Percentiles rank a stretch among this genome's conserved stretches.
These are phyloP conservation scores for Gastrodia elata DNA, from an alignment of 106 monocot species.

Conservation along the genomic window DNA sequence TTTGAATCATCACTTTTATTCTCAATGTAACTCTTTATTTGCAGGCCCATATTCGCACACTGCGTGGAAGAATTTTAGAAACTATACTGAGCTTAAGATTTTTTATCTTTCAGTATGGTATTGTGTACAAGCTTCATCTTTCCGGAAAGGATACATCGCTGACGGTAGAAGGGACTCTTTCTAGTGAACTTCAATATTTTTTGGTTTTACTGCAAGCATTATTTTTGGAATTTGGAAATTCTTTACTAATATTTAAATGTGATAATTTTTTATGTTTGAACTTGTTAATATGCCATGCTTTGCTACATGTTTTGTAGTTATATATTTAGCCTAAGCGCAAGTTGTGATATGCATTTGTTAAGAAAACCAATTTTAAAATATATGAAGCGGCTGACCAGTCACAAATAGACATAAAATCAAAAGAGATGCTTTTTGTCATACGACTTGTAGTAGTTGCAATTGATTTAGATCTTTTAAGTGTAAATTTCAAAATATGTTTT, in stretches of 20 bases:
- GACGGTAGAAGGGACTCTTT: constrained; percentile 28
- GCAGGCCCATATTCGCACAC: constrained; percentile 74
- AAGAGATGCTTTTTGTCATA: background rate
- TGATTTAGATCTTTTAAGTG: background rate
- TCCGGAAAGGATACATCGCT: constrained; percentile 50
- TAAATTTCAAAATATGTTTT: background rate
- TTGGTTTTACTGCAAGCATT: background rate
- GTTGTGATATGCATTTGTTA: background rate
- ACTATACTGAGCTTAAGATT: constrained; percentile 76
- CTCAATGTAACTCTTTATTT: background rate
- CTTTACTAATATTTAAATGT: background rate
- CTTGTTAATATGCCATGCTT: background rate
- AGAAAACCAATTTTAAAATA: background rate
- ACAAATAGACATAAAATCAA: background rate
- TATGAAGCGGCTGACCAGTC: background rate
- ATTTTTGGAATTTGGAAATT: background rate
- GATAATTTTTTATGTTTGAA: background rate
- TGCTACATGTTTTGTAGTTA: background rate
- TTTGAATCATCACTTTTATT: background rate
- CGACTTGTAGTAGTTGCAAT: background rate
- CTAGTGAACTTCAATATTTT: background rate
- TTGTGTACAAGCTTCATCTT: constrained; percentile 68
- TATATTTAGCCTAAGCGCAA: background rate
- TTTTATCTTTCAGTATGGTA: constrained; percentile 85
- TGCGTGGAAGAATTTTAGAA: constrained; percentile 82